phyloP scores from a whole-genome alignment of 441 rosid species.

The Gossypium gossypioides region DNA sequence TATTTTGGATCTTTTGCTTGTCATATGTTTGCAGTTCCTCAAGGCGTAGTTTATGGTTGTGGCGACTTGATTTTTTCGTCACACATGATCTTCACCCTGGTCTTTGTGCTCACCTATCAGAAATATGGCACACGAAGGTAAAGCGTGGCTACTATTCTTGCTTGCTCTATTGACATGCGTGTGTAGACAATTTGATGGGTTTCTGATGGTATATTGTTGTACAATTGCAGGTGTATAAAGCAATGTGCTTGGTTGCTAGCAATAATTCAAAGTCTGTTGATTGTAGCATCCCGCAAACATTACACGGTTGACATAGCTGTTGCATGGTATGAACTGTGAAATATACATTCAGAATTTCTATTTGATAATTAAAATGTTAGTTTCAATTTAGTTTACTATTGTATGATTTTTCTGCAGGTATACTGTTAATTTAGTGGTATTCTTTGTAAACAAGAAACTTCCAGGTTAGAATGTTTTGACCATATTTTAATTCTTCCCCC shows the following conservation, averaged over 20 bases:
- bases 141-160: neutral
- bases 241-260: constrained; percentile 71
- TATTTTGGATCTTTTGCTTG: constrained; percentile 19
- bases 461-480: constrained; percentile 49
- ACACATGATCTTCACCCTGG: constrained; percentile 92
- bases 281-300: constrained; percentile 93
- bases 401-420: constrained; percentile 52
- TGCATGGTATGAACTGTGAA: constrained; percentile 54
- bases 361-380: neutral
- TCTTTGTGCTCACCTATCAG: constrained; percentile 86
- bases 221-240: constrained; percentile 63
- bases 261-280: constrained; percentile 73
- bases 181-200: neutral
- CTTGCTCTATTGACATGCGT: neutral
- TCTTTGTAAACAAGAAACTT: constrained; percentile 84
- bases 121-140: constrained; percentile 88
- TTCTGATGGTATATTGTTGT: constrained; percentile 5
- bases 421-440: constrained; percentile 83
- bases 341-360: neutral
- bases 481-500: neutral
- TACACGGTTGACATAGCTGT: constrained; percentile 89
- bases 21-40: constrained; percentile 63
- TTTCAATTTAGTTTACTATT: neutral
- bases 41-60: constrained; percentile 77
- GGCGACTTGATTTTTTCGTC: constrained; percentile 99